Evolutionary conservation across 1,284 basidiomycete species (phyloP).

Genomic region (Garcileccinum viscosum): DNA sequence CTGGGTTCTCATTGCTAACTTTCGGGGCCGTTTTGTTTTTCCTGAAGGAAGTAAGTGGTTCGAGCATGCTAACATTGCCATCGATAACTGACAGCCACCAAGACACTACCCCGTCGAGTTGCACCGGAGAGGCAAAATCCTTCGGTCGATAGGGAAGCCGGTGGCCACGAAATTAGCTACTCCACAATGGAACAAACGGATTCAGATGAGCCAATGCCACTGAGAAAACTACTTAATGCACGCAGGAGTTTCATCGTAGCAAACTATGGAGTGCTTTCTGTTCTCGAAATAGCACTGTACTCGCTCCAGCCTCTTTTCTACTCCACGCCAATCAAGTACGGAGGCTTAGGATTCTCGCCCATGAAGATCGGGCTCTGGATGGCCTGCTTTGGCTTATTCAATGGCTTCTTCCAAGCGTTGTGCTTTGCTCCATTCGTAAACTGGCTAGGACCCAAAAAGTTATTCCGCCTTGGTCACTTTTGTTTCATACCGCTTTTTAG

Average conservation of each 20-base stretch:
- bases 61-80: neutral
- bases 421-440: conserved; percentile 59
- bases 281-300: conserved; percentile 61
- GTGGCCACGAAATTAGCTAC: conserved; percentile 22
- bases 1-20: conserved; percentile 39
- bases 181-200: conserved; percentile 21
- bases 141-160: conserved; percentile 21
- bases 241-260: conserved; percentile 49
- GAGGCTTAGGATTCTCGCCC: conserved; percentile 62
- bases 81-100: conserved; percentile 11
- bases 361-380: conserved; percentile 59
- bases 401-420: conserved; percentile 61
- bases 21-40: conserved; percentile 46
- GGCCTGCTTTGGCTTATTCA: conserved; percentile 56
- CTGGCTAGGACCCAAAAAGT: conserved; percentile 54
- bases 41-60: conserved; percentile 54
- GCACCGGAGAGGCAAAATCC: conserved; percentile 22
- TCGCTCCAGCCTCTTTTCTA: conserved; percentile 68
- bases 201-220: conserved; percentile 38
- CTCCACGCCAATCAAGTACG: conserved; percentile 62
- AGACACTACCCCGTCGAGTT: conserved; percentile 24
- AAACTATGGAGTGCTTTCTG: conserved; percentile 64
- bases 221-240: conserved; percentile 40
- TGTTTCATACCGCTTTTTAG: conserved; percentile 56
- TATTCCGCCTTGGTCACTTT: conserved; percentile 56